Percentiles rank a stretch among this genome's conserved stretches.
phyloP scores from a whole-genome alignment of 805 yeast genomes.

The Kazachstania martiniae region DNA sequence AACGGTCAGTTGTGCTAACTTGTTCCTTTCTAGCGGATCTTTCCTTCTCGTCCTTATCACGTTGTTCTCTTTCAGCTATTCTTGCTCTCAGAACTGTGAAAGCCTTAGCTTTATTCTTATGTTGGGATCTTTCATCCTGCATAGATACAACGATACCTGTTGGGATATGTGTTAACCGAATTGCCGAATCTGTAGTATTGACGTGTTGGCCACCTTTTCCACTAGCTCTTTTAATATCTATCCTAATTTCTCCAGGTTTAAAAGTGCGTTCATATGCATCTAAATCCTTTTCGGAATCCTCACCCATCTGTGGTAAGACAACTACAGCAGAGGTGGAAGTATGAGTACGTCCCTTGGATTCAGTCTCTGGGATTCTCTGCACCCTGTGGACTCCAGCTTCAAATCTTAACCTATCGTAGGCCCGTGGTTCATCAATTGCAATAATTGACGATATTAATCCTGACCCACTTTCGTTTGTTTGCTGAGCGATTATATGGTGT shows the following conservation, averaged over 20 bases:
- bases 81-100: constrained; percentile 71
- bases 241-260: constrained; percentile 76
- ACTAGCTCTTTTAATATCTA: constrained; percentile 95
- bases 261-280: constrained; percentile 57
- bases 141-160: constrained; percentile 81
- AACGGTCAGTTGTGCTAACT: constrained; percentile 79
- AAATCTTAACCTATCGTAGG: constrained; percentile 60
- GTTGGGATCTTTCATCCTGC: constrained; percentile 95
- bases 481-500: constrained; percentile 44
- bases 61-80: constrained; percentile 69
- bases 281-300: constrained; percentile 37
- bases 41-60: constrained; percentile 53
- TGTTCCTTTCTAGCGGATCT: constrained; percentile 63
- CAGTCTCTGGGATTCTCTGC: constrained; percentile 89
- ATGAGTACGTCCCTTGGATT: constrained; percentile 86
- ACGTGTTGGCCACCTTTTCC: constrained; percentile 99
- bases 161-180: constrained; percentile 82
- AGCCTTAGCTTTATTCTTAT: constrained; percentile 87
- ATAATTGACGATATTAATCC: constrained; percentile 74
- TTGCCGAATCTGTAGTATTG: constrained; percentile 95
- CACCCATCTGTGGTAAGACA: constrained; percentile 73
- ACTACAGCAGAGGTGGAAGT: constrained; percentile 95
- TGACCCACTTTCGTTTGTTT: constrained; percentile 45
- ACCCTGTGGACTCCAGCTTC: constrained; percentile 97
- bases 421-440: constrained; percentile 61